A percentile compares a stretch with the other conserved stretches of the same genome.
Conservation (phyloP, 495 filamentous ascomycete species). For the Neurospora tetrasperma region DNA sequence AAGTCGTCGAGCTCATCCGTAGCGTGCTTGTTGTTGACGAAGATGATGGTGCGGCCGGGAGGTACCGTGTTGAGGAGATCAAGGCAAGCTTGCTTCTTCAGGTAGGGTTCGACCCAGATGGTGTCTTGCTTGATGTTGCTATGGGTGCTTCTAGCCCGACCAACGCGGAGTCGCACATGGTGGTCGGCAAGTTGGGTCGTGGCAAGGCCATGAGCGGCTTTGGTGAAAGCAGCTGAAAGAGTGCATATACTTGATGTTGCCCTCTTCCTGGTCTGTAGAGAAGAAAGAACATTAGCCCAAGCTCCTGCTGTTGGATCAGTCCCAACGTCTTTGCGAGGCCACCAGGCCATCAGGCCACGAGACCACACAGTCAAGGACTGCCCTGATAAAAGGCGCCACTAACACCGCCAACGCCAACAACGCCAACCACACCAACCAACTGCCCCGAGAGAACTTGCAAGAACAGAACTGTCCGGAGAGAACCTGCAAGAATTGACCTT, state of each 20-base stretch:
- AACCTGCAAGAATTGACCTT: slow-evolving; percentile 60
- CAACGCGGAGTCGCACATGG: slow-evolving; percentile 70
- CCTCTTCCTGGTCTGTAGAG: slow-evolving; percentile 60
- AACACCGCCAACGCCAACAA: not conserved
- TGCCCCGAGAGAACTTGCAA: slow-evolving; percentile 64
- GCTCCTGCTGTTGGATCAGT: not conserved
- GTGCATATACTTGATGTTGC: slow-evolving; percentile 73
- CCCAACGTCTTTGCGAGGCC: not conserved
- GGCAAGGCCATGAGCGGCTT: slow-evolving; percentile 62
- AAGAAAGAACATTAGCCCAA: slow-evolving; percentile 9
- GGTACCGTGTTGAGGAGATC: slow-evolving; percentile 59
- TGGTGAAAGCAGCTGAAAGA: slow-evolving; percentile 89
- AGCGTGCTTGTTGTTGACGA: slow-evolving; percentile 67
- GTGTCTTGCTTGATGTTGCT: slow-evolving; percentile 71
- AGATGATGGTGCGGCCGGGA: slow-evolving; percentile 77
- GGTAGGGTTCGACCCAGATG: slow-evolving; percentile 45
- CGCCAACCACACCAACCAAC: slow-evolving; percentile 15
- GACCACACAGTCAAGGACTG: slow-evolving; percentile 44
- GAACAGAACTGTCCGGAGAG: slow-evolving; percentile 62
- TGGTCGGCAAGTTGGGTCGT: not conserved
- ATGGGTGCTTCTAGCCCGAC: slow-evolving; percentile 72
- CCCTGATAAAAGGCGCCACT: not conserved
- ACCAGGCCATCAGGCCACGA: slow-evolving; percentile 16
- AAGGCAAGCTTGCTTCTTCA: slow-evolving; percentile 60
- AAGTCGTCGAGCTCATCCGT: slow-evolving; percentile 81